phyloP scores from a whole-genome alignment of 495 filamentous ascomycete species.

The Cercophora newfieldiana region DNA sequence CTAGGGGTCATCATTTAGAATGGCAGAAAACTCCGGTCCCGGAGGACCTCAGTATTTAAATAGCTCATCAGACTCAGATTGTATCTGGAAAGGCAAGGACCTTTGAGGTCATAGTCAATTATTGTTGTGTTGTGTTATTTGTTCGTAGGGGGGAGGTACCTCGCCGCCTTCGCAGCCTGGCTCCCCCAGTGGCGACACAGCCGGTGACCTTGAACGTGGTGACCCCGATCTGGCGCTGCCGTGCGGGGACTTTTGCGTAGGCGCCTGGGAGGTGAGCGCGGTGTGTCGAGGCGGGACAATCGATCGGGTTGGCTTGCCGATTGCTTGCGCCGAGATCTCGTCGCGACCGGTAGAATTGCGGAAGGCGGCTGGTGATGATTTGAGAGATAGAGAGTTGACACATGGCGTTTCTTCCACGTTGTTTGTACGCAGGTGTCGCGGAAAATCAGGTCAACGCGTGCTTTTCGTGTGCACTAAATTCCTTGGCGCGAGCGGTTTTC shows the following conservation, averaged over 20 bases:
- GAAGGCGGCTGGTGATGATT: too few species aligned
- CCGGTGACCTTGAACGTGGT: not conserved
- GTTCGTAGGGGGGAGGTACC: too few species aligned
- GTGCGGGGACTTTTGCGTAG: not conserved
- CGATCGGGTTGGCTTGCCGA: not conserved
- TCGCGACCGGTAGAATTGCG: not conserved
- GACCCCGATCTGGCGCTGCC: not conserved
- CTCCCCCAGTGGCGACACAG: too few species aligned
- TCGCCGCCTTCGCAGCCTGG: too few species aligned
- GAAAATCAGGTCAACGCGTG: slow-evolving; percentile 4
- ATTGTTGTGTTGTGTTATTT: too few species aligned
- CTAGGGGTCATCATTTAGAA: too few species aligned
- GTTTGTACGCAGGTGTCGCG: slow-evolving; percentile 8
- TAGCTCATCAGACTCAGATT: too few species aligned
- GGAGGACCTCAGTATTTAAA: too few species aligned
- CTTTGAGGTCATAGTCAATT: too few species aligned
- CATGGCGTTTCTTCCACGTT: not conserved
- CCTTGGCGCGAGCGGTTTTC: slow-evolving; percentile 5
- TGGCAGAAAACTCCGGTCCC: too few species aligned
- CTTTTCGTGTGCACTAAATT: slow-evolving; percentile 13
- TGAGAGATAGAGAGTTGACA: too few species aligned
- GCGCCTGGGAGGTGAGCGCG: not conserved
- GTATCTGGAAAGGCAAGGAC: too few species aligned
- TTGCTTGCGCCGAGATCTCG: not conserved
- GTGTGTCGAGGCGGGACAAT: not conserved